Evolutionary conservation across 163 green algal genomes (phyloP), one percentile per base, ranked within the genome.

Genomic region (Trebouxia gelatinosa): DNA sequence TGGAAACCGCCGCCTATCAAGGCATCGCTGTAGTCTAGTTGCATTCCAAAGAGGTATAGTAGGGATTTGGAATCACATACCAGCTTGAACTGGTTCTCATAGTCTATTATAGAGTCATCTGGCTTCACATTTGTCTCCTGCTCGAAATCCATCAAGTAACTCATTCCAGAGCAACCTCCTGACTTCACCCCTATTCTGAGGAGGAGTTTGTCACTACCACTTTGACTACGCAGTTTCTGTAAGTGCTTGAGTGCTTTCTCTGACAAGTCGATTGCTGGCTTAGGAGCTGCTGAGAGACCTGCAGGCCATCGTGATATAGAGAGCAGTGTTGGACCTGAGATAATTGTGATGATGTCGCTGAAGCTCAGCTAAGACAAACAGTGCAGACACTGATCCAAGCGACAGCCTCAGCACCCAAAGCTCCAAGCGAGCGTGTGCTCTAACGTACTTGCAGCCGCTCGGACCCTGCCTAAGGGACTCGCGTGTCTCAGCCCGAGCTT

Each of bases 41-140:
- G 59, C 91, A 98, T 93, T 31, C 94, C 94, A 83, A 97, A 98
- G 13, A 98, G 84, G 71, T 97, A 98, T 16, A 98, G 87, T 70
- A 98, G 84, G 2, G 75, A 89, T 81, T 98, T 98, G 54, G 91
- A 83, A 83, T 98, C 92, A 64, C 89, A 92, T 21, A 97, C 91
- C 28, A 97, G 83, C 35, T 76, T 84, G 77, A 97, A 91, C 26
- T 87, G 87, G 5, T 83, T 84, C 0, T 89, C 80, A 67, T 90
- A 89, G 21, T 91, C 79, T 54, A 95, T 87, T 50, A 89, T 79
- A 0, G 78, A 39, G 54, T 90, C 86, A 28, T 88, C 83, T 17
- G 51, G 39, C 23, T 74, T 39, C 21, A 93, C 70, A 34, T 94
- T 92, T n/a, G 81, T 79, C 16, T 81, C 39, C 6, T 88, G 58